These are phyloP conservation scores for Fomitopsis serialis DNA, from an alignment of 768 basidiomycete species.

Conservation along the genomic window DNA sequence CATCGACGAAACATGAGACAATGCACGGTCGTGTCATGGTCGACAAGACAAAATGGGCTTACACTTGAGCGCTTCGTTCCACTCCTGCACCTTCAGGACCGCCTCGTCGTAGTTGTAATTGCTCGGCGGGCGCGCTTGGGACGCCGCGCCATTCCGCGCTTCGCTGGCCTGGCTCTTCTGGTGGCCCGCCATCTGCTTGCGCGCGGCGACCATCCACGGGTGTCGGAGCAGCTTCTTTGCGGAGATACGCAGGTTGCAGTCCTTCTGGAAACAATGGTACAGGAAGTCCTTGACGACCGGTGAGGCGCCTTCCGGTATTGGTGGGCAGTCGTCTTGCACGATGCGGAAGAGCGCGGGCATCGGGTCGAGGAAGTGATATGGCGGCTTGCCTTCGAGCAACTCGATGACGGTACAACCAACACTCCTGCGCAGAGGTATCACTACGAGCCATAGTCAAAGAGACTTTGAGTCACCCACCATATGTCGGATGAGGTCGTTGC, in stretches of 20 bases:
- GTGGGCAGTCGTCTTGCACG: slow-evolving; percentile 96
- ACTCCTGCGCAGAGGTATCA: slow-evolving; percentile 39
- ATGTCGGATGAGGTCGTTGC: slow-evolving; percentile 97
- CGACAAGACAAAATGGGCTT: slow-evolving; percentile 15
- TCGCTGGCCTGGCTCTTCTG: slow-evolving; percentile 29
- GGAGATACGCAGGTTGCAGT: slow-evolving; percentile 88
- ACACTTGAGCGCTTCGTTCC: slow-evolving; percentile 98
- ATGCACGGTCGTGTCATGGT: slow-evolving; percentile 3
- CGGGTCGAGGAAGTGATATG: slow-evolving; percentile 92
- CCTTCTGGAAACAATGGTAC: slow-evolving; percentile 98
- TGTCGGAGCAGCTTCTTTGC: slow-evolving; percentile 91
- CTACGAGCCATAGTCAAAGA: too few species aligned
- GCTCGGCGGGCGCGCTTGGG: slow-evolving; percentile 46
- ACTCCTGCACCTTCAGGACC: slow-evolving; percentile 93
- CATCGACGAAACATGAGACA: slow-evolving; percentile 1
- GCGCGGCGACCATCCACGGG: slow-evolving; percentile 91
- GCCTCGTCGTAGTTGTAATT: slow-evolving; percentile 94
- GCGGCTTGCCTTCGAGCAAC: slow-evolving; percentile 85
- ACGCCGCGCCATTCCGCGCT: slow-evolving; percentile 29
- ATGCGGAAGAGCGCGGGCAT: slow-evolving; percentile 99
- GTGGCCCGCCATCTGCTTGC: slow-evolving; percentile 59
- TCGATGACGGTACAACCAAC: slow-evolving; percentile 99
- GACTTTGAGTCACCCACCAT: slow-evolving; percentile 47
- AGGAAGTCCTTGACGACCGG: slow-evolving; percentile 96
- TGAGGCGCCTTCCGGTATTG: slow-evolving; percentile 92